These are phyloP conservation scores for Paracamarosporium sp. DNA, from an alignment of 2,329 filamentous ascomycete genomes.

Conservation along the genomic window DNA sequence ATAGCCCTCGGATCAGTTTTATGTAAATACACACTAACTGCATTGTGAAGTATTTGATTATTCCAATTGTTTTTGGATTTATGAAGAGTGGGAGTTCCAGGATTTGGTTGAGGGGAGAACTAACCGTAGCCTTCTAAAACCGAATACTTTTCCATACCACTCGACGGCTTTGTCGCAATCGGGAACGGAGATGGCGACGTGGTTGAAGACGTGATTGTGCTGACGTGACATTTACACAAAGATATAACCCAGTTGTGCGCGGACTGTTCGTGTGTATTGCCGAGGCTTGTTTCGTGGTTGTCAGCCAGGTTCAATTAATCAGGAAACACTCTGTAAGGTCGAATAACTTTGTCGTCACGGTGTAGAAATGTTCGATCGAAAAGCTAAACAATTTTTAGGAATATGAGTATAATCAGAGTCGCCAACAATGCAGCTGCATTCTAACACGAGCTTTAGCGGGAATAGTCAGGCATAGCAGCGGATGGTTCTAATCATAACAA, in stretches of 20 bases:
- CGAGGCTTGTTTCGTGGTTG: too few relatives aligned
- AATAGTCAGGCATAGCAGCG: neutral
- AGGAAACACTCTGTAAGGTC: too few relatives aligned
- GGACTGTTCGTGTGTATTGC: too few relatives aligned
- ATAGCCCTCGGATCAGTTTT: neutral
- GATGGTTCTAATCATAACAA: neutral
- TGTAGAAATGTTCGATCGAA: too few relatives aligned
- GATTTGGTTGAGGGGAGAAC: neutral
- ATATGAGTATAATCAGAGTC: neutral
- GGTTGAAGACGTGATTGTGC: slow-evolving; percentile 21
- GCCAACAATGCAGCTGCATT: neutral
- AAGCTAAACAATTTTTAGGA: too few relatives aligned
- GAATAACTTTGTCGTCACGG: neutral
- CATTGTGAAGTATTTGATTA: too few relatives aligned
- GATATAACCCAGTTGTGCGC: too few relatives aligned
- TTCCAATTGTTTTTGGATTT: too few relatives aligned
- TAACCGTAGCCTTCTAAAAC: slow-evolving; percentile 28
- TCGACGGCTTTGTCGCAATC: slow-evolving; percentile 30
- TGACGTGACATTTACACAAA: neutral
- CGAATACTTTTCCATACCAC: slow-evolving; percentile 34
- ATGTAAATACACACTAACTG: too few relatives aligned
- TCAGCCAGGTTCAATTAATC: too few relatives aligned
- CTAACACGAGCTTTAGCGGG: neutral
- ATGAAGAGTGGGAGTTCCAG: too few relatives aligned
- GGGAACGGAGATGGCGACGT: slow-evolving; percentile 34